Base-by-base conservation (phyloP, 2,329 filamentous ascomycete species). In the Cladophialophora carrionii region DNA sequence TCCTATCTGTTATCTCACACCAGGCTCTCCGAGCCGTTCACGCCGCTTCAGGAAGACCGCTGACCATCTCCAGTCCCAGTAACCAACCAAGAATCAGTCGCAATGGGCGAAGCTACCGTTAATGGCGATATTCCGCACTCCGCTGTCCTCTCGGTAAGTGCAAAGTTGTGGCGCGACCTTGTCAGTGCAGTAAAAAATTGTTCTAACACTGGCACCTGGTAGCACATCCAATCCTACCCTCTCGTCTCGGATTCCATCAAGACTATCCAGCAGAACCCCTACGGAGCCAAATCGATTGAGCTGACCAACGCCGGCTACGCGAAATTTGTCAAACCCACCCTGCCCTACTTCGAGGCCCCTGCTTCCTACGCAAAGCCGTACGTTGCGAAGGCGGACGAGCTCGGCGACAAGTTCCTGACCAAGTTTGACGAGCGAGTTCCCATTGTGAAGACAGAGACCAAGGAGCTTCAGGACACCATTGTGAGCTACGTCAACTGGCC, bases 181-280 rank as follows among this genome's bases (percentile, higher is more conserved):
- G 48, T 52, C 37, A 5, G 26, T 17, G 26, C 48, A 12, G 20
- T 34, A 29, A 41, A 7, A 14, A 41, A 41, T 4, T 26, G 32
- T 46, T 14, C 29, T 32, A 43, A 61, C 66, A 54, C 69, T 57
- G 37, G 54, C 60, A 32, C 57, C 56, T 29, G 26, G 32, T 63
- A 96, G 91, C 93, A 97, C 76, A 84, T 97, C 69, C 84, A 88
- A 72, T 89, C 88, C 71, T 96, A 96, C 79, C 94, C 94, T 48
- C 79, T 96, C 71, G 85, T 97, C 75, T 87, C 86, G 75, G 92
- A 96, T 78, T 82, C 88, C 74, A 87, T 96, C 78, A 81, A 86
- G 67, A 88, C 87, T 75, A 89, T 96, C 85, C 91, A 92, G 79
- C 82, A 85, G 75, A 91, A 94, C 80, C 88, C 91, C 57, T 89